These are phyloP conservation scores for Tolypocladium cylindrosporum DNA, from an alignment of 2,329 filamentous ascomycete genomes.

Conservation along the genomic window DNA sequence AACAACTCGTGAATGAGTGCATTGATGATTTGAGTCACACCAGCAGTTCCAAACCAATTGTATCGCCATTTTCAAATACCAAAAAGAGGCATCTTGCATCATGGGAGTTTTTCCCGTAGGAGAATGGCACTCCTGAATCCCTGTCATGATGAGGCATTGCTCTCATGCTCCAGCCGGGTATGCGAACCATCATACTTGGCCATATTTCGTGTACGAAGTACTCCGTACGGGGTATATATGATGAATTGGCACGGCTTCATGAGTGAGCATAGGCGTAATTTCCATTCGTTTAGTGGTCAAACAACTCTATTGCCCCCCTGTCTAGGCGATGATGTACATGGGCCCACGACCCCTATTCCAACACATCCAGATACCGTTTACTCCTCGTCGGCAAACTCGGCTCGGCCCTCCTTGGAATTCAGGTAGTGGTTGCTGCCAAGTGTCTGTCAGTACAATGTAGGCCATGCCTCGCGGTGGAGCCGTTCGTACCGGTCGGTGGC, in stretches of 20 bases:
- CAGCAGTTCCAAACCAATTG: neutral
- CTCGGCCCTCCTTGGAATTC: slow-evolving; percentile 68
- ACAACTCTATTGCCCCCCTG: slow-evolving; percentile 25
- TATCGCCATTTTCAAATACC: neutral
- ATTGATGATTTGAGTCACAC: neutral
- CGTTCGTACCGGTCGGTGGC: slow-evolving; percentile 71
- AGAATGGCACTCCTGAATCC: neutral
- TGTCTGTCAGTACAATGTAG: neutral
- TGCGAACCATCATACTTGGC: neutral
- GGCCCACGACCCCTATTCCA: slow-evolving; percentile 19
- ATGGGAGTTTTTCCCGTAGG: neutral
- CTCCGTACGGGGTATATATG: no score
- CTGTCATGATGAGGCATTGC: neutral
- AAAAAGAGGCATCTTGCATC: neutral
- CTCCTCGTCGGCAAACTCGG: slow-evolving; percentile 37
- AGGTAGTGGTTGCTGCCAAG: slow-evolving; percentile 62
- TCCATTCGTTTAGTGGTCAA: slow-evolving; percentile 4
- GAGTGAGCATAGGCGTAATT: neutral
- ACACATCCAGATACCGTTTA: slow-evolving; percentile 19
- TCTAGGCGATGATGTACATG: slow-evolving; percentile 34
- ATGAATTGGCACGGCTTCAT: neutral
- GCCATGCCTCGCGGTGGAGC: neutral
- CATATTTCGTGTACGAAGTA: neutral
- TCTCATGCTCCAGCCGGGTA: neutral
- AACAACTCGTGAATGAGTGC: neutral